Evolutionary conservation across 306 rosid species (phyloP).

Genomic region (Parietaria judaica): DNA sequence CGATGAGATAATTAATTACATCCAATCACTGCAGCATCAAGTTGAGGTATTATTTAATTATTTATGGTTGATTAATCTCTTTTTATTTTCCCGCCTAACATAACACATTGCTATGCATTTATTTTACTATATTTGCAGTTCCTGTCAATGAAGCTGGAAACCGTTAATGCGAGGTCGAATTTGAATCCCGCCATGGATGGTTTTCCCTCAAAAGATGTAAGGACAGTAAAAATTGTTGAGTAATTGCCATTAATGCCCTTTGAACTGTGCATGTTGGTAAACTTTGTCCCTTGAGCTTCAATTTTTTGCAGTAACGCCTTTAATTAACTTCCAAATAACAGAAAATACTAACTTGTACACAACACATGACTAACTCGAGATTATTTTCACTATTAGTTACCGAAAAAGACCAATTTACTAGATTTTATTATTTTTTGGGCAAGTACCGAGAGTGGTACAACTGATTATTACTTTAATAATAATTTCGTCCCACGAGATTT

Average conservation of each 20-base stretch:
- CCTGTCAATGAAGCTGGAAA: slow-evolving; percentile 88
- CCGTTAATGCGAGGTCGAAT: slow-evolving; percentile 68
- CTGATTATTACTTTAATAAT: too few relatives aligned
- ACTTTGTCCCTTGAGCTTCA: too few relatives aligned
- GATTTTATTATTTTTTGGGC: too few relatives aligned
- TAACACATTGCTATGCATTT: slow-evolving; percentile 14
- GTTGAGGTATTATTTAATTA: slow-evolving; percentile 52
- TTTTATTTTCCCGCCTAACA: slow-evolving; percentile 13
- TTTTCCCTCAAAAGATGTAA: slow-evolving; percentile 69
- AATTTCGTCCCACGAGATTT: not conserved
- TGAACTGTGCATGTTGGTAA: too few relatives aligned
- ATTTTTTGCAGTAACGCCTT: too few relatives aligned
- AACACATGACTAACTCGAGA: too few relatives aligned
- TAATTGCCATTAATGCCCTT: not conserved
- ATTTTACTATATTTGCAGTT: slow-evolving; percentile 34
- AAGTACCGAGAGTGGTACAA: too few relatives aligned
- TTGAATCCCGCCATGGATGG: slow-evolving; percentile 37
- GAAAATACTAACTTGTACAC: too few relatives aligned
- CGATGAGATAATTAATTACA: slow-evolving; percentile 90
- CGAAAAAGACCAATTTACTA: too few relatives aligned
- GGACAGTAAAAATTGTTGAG: slow-evolving; percentile 15
- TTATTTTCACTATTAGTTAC: too few relatives aligned
- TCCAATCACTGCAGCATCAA: slow-evolving; percentile 82
- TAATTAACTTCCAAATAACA: too few relatives aligned
- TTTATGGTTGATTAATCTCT: not conserved